These are phyloP conservation scores for Nannizziopsis barbatae DNA, from an alignment of 2,329 filamentous ascomycete genomes.

Conservation along the genomic window DNA sequence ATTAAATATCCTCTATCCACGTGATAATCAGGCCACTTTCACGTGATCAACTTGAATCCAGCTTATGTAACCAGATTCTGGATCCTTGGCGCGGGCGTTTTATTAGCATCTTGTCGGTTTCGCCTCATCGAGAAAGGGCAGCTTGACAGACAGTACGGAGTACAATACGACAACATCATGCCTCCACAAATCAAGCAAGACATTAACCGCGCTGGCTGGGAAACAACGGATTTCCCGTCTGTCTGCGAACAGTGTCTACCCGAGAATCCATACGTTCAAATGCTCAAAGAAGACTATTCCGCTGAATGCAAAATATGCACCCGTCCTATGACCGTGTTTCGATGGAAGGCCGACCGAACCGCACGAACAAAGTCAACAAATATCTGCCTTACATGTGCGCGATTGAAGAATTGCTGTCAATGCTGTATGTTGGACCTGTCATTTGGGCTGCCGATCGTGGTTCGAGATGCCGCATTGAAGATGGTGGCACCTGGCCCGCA, in stretches of 20 bases:
- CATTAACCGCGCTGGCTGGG: slow-evolving; percentile 90
- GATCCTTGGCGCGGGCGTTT: background rate
- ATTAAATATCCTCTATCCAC: slow-evolving; percentile 4
- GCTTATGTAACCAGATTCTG: background rate
- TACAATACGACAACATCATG: slow-evolving; percentile 16
- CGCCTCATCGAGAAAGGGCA: too few relatives aligned
- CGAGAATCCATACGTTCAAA: slow-evolving; percentile 95
- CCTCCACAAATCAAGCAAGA: slow-evolving; percentile 96
- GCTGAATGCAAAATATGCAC: slow-evolving; percentile 83
- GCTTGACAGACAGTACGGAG: background rate
- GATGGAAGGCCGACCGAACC: slow-evolving; percentile 86
- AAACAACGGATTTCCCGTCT: slow-evolving; percentile 51
- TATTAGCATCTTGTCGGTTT: background rate
- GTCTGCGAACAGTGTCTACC: slow-evolving; percentile 77
- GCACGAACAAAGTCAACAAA: slow-evolving; percentile 86
- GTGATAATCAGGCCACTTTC: background rate
- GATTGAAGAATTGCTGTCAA: slow-evolving; percentile 97
- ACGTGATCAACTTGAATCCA: background rate
- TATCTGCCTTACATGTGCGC: slow-evolving; percentile 91
- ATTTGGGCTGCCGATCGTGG: slow-evolving; percentile 87
- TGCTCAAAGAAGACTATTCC: slow-evolving; percentile 95
- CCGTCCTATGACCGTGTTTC: slow-evolving; percentile 87
- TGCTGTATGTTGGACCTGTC: slow-evolving; percentile 97
- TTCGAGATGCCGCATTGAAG: slow-evolving; percentile 91
- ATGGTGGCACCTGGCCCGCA: slow-evolving; percentile 92